Evolutionary conservation across 179 eudicot species (phyloP), one percentile per base, ranked within the genome.

Genomic region (Drosera spatulata): DNA sequence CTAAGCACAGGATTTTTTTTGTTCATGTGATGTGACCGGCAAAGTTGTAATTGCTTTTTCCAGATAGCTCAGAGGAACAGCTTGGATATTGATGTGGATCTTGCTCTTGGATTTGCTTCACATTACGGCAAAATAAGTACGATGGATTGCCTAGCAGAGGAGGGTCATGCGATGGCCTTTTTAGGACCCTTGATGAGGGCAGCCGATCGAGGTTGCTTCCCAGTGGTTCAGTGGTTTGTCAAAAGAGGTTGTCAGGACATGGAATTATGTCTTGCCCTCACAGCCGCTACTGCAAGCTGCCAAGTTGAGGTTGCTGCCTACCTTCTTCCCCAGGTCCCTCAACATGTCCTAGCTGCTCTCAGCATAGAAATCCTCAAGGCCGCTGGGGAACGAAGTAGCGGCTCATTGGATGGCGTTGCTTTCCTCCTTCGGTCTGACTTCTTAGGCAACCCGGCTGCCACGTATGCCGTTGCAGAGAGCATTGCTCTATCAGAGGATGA

Each of bases 1-100:
- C 33, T 22, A 22, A 22, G 33, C 0, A 22, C 33, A 22, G 33
- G 33, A 22, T 22, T 22, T 22, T 22, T 22, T n/a, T 22, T 22
- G 0, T 22, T 22, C 33, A 22, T 0, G 33, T 22, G 33, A 22
- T 22, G 33, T 22, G 33, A 22, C 33, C 33, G 33, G 33, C 1
- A 22, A 22, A 22, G 0, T 22, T 22, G 33, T 22, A 1, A 22
- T 22, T 22, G 33, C 49, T 46, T 10, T 47, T 9, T 59, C 53
- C 67, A 91, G 98, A 88, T 91, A 73, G 98, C 96, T 39, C 98
- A 88, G 63, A 80, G 86, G 71, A 91, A 91, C 71, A 91, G 95
- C 62, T 75, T 91, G 82, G 98, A 91, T 58, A 89, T 91, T 8
- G 96, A 91, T 37, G 95, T 91, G 13, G 98, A 91, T 60, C 82